These are phyloP conservation scores for Cucurbita pepo DNA, from an alignment of 306 rosid species.

Conservation along the genomic window DNA sequence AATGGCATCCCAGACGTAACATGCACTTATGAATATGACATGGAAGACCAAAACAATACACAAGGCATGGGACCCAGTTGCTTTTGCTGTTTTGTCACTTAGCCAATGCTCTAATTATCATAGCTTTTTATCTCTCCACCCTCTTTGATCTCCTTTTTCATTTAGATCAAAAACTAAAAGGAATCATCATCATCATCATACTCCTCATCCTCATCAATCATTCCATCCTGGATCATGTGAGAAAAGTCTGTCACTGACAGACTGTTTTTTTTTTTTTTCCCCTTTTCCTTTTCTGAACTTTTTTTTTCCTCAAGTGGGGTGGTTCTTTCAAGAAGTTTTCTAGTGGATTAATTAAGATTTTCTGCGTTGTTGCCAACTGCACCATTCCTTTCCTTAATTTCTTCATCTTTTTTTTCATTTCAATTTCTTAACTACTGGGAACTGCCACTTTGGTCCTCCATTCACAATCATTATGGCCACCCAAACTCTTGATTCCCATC, in stretches of 20 bases:
- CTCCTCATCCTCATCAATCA: conserved; percentile 1
- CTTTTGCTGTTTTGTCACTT: conserved; percentile 1
- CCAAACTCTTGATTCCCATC: conserved; percentile 9
- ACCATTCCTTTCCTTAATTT: conserved; percentile 5
- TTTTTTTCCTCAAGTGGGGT: neutral
- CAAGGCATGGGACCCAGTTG: neutral
- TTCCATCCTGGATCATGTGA: conserved; percentile 1
- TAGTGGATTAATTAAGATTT: neutral
- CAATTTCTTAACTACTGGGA: neutral
- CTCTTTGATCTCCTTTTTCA: neutral
- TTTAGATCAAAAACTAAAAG: neutral
- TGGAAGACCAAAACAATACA: neutral
- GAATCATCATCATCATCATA: neutral
- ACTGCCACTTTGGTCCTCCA: neutral
- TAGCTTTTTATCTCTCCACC: conserved; percentile 2
- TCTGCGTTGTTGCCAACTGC: conserved; percentile 5
- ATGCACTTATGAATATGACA: neutral
- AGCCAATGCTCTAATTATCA: conserved; percentile 1
- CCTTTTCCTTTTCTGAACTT: neutral
- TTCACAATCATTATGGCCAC: conserved; percentile 13
- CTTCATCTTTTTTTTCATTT: neutral
- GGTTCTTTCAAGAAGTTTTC: neutral
- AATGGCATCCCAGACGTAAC: conserved; percentile 1
- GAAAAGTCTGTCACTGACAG: conserved; percentile 4
- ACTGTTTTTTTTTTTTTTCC: neutral